These are phyloP conservation scores for Blastocystis sp. DNA, from an alignment of 352 stramenopile species.

Conservation along the genomic window DNA sequence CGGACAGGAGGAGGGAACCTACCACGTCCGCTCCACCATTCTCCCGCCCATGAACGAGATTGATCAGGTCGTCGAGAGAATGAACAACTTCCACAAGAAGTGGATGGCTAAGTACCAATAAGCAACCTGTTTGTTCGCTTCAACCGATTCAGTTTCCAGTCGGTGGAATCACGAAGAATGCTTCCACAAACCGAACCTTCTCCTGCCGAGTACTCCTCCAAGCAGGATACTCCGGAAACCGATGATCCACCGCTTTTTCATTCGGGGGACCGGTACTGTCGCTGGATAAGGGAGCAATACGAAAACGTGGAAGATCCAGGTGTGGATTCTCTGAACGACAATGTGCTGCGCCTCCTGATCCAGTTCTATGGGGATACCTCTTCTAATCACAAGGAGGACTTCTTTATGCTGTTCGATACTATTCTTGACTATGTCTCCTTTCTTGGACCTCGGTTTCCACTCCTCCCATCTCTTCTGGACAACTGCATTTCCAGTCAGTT, in stretches of 20 bases:
- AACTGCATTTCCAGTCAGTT: not conserved
- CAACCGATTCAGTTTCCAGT: too few relatives aligned
- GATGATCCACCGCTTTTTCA: not conserved
- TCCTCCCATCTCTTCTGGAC: not conserved
- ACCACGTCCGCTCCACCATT: constrained; percentile 96
- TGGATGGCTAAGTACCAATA: constrained; percentile 88
- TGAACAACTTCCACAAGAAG: constrained; percentile 81
- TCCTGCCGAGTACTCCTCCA: too few relatives aligned
- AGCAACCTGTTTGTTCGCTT: too few relatives aligned
- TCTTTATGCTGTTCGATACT: not conserved
- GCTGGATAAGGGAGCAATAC: not conserved
- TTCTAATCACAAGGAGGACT: not conserved
- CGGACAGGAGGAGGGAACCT: constrained; percentile 83
- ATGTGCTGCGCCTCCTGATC: not conserved
- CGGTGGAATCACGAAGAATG: too few relatives aligned
- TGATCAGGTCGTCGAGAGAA: constrained; percentile 82
- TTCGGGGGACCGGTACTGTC: not conserved
- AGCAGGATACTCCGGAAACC: too few relatives aligned
- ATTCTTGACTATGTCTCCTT: not conserved
- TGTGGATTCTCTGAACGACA: not conserved
- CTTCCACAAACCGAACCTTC: too few relatives aligned
- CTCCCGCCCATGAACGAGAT: constrained; percentile 88
- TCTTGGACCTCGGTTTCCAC: not conserved
- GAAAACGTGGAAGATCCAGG: not conserved
- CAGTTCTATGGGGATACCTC: not conserved